Evolutionary conservation across 139 green algal genomes (phyloP), one percentile per base, ranked within the genome.

Genomic region (Closterium sp.): DNA sequence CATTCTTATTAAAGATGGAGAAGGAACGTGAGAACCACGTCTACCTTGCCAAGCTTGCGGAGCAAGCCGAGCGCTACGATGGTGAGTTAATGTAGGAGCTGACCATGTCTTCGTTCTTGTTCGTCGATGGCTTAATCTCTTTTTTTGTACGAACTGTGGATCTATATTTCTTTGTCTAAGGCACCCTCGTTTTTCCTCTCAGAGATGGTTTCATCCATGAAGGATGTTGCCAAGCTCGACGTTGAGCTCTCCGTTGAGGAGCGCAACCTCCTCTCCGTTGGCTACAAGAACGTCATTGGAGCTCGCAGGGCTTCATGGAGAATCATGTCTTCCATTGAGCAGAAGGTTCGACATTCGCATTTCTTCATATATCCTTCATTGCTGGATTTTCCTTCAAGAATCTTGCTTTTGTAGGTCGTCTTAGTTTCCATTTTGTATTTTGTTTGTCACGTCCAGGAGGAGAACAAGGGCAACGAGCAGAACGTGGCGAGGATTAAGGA

Each of bases 231-330:
- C 33, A 84, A 95, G 89, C 33, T 89, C 10, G 97, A 99, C 90
- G 96, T 98, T 94, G 97, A 99, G 96, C 96, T 99, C 30, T 96
- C 94, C 19, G 98, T 99, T 85, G 98, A 99, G 96, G 98, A 99
- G 96, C 96, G 98, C 87, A 99, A 99, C 95, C 96, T 99, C 93
- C 96, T 99, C 9, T 98, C 95, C 30, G 98, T 99, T 85, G 98
- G 97, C 21, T 99, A 98, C 97, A 99, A 99, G 95, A 99, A 99
- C 94, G 97, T 99, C 34, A 99, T 99, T 94, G 98, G 97, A 38
- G 97, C 97, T 5, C 96, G 98, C 36, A 95, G 98, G 33, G 98
- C 98, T 2, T 98, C 97, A 69, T 99, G 98, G 98, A 95, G 98
- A 55, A 99, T 99, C 93, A 97, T 99, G 88, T 98, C 96, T 91